phyloP scores from a whole-genome alignment of 805 yeast species.

The Starmera caribaea region DNA sequence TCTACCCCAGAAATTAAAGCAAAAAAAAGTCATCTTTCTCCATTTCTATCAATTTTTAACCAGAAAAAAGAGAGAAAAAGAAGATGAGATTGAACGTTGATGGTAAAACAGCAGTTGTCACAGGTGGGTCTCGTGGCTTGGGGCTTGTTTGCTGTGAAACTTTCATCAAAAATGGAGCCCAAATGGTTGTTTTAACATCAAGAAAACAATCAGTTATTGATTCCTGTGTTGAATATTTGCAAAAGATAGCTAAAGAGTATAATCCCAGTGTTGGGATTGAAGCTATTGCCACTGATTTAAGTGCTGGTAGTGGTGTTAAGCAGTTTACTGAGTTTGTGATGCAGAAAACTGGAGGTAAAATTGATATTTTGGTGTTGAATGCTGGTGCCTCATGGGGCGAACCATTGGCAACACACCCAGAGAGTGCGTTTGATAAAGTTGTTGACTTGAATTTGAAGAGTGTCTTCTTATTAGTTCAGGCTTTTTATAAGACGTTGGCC shows the following conservation, averaged over 20 bases:
- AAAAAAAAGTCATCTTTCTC: too few relatives aligned
- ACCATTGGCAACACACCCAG: slow-evolving; percentile 49
- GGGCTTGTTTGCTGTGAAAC: slow-evolving; percentile 64
- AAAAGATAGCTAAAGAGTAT: slow-evolving; percentile 18
- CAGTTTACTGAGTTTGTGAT: slow-evolving; percentile 35
- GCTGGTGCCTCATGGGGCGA: slow-evolving; percentile 82
- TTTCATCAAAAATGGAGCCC: slow-evolving; percentile 51
- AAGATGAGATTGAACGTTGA: slow-evolving; percentile 28
- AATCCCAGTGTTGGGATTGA: slow-evolving; percentile 22
- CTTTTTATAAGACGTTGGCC: slow-evolving; percentile 48
- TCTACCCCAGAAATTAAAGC: too few relatives aligned
- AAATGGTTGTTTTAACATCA: slow-evolving; percentile 51
- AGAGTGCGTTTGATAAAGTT: slow-evolving; percentile 51
- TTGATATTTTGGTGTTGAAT: slow-evolving; percentile 62
- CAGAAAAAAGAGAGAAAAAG: background rate
- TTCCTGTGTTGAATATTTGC: slow-evolving; percentile 35
- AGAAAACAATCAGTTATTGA: slow-evolving; percentile 54
- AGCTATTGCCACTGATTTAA: slow-evolving; percentile 49
- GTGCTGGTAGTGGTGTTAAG: slow-evolving; percentile 37
- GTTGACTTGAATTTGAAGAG: slow-evolving; percentile 56
- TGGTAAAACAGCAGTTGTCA: slow-evolving; percentile 56
- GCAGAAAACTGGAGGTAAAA: slow-evolving; percentile 20
- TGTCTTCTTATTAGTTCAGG: slow-evolving; percentile 57
- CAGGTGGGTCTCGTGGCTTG: slow-evolving; percentile 72
- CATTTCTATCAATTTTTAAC: too few relatives aligned